Evolutionary conservation across 768 basidiomycete species (phyloP), one percentile per base, ranked within the genome.

Genomic region (Boletus sensibilis): DNA sequence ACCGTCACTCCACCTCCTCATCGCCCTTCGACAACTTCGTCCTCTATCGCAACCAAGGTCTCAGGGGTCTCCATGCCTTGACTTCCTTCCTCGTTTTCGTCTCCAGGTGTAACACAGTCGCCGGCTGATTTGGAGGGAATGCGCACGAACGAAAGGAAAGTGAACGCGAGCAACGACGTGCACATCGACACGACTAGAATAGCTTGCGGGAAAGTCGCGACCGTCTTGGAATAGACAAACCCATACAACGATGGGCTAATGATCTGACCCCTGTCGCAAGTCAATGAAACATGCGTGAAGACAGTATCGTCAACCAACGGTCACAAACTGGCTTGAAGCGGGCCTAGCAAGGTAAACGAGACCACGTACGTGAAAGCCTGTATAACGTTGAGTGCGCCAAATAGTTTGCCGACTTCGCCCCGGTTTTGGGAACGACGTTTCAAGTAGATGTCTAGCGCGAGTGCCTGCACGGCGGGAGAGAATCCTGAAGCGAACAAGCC

Each of bases 341-440:
- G 7, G n/a, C 14, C 2, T 7, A 35, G 31, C 21, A 16, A 16
- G 18, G 14, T n/a, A 18, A 43, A 52, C 5, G 21, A 4, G 10
- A 50, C 57, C 20, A 47, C 76, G 44, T 61, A 87, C 84, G 84
- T 78, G 11, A 92, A 65, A 6, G 88, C 84, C 58, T 88, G 83
- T 4, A 92, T 61, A 29, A 94, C 88, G 53, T 86, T 85, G 55
- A 94, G 61, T 4, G 85, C 92, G 13, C 92, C 94, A 64, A 94
- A 94, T 18, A 97, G 75, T 62, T 76, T 79, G 3, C 92, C 94
- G 13, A 79, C 75, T 64, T 93, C 88, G 14, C 76, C 77, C 0
- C 61, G 62, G 37, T 65, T 64, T 40, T 55, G 48, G 3, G 84
- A 81, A 2, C 80, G 81, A 20, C 75, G 74, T n/a, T 71, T 72